A percentile compares a stretch with the other conserved stretches of the same genome.
Evolutionary conservation across 2,329 filamentous ascomycete species (phyloP).

Genomic region (Cryphonectria parasitica): DNA sequence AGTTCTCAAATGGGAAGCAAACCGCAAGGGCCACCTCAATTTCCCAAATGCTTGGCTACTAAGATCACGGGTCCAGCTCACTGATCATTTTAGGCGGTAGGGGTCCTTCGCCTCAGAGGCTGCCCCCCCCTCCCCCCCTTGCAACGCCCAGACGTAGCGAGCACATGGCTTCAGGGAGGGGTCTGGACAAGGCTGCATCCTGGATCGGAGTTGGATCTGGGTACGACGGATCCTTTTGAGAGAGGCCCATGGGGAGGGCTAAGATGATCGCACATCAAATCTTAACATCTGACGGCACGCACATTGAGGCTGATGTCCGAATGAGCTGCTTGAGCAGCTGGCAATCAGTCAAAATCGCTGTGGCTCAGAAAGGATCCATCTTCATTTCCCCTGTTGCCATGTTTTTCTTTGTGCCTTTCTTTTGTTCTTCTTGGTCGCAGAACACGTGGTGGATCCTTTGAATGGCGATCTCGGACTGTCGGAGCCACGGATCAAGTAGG

Average conservation of each 20-base stretch:
- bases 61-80: neutral
- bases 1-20: neutral
- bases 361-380: conserved; percentile 5
- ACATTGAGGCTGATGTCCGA: conserved; percentile 3
- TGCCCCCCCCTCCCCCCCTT: neutral
- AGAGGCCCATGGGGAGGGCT: conserved; percentile 11
- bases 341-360: neutral
- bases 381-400: neutral
- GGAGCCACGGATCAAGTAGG: neutral
- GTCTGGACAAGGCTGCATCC: neutral
- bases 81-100: neutral
- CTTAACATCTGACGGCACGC: neutral
- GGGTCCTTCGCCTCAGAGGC: neutral
- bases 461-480: conserved; percentile 7
- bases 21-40: neutral
- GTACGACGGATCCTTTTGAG: conserved; percentile 13
- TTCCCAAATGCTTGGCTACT: neutral
- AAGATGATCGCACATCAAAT: conserved; percentile 2
- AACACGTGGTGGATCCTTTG: conserved; percentile 15
- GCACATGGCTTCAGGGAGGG: neutral
- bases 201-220: conserved; percentile 8
- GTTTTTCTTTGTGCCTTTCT: neutral
- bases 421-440: conserved; percentile 1
- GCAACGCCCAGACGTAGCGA: neutral
- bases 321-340: neutral